Evolutionary conservation across 148 eudicot genomes (phyloP).

Genomic region (Rhododendron ferrugineum): DNA sequence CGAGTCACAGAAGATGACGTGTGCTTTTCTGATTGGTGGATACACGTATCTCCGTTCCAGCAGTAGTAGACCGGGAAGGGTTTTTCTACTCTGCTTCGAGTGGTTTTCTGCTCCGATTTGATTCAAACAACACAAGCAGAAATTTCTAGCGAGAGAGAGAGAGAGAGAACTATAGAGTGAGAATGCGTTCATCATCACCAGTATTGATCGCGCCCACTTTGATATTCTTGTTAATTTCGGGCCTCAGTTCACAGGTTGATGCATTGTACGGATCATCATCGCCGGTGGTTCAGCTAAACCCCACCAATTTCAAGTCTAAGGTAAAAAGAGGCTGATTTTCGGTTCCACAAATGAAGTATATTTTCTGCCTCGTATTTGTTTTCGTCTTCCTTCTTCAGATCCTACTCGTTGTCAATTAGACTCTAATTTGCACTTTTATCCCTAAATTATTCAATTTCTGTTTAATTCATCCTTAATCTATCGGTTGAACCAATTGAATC

Average conservation of each 20-base stretch:
- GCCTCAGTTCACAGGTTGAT: slow-evolving; percentile 19
- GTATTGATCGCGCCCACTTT: neutral
- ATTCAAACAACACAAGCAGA: neutral
- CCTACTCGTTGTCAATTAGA: neutral
- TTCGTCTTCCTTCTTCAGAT: neutral
- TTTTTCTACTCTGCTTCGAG: slow-evolving; percentile 21
- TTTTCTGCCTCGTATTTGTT: neutral
- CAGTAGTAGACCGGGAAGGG: slow-evolving; percentile 10
- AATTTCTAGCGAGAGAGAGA: slow-evolving; percentile 4
- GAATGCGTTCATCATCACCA: slow-evolving; percentile 10
- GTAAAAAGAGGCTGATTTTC: slow-evolving; percentile 16
- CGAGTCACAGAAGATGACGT: slow-evolving; percentile 22
- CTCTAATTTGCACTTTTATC: neutral
- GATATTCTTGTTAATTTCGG: slow-evolving; percentile 16
- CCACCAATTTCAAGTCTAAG: slow-evolving; percentile 87
- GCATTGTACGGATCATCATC: slow-evolving; percentile 78
- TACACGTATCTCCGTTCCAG: slow-evolving; percentile 30
- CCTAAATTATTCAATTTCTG: neutral
- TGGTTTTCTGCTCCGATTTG: slow-evolving; percentile 8
- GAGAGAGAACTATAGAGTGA: slow-evolving; percentile 7
- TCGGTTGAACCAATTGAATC: neutral
- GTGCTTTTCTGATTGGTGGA: slow-evolving; percentile 26
- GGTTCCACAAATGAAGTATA: too few species aligned
- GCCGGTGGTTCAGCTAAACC: slow-evolving; percentile 78
- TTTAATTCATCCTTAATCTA: neutral